Evolutionary conservation across 139 green algal species (phyloP), one percentile per base, ranked within the genome.

Genomic region (Pedinophyceae sp.): DNA sequence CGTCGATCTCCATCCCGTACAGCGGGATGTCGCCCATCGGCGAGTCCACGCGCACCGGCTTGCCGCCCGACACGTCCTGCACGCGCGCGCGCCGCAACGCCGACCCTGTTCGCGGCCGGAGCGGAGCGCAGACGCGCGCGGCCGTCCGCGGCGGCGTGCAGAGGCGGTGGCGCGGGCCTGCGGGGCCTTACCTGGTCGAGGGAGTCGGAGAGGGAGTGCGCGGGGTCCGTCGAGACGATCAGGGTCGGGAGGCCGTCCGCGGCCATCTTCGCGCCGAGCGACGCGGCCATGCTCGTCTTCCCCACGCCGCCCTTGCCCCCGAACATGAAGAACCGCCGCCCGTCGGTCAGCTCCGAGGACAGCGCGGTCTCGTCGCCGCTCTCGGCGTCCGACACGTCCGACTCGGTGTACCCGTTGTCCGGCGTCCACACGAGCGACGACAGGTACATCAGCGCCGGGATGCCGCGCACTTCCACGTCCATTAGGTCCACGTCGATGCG

Each of bases 231-330:
- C 29, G 86, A 96, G 19, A 98, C 91, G 24, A 98, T 73, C 40
- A 98, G 78, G 3, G 89, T 95, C 23, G 73, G 63, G 50, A 84
- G 66, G 0, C 83, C 87, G 16, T 67, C 54, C 6, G 54, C 55
- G 0, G 79, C 84, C 48, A 93, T 79, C 43, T 72, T 64, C 22
- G 95, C 73, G 2, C 71, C 89, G 30, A 98, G 67, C 18, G 71
- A 70, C 34, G 82, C 63, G 3, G 80, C 68, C 54, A 78, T 76
- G 65, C 72, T 92, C 48, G 91, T 98, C 80, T 98, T 98, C 60
- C 91, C 91, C 48, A 98, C 91, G 39, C 91, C 91, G 30, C 91
- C 91, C 74, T 98, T 97, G 50, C 91, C 91, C 7, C 91, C 85
- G 41, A 94, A 63, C 70, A 94, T 78, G 66, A 83, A 83, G 64